Conservation (phyloP, 257 asterid species). For the Parsonsia alboflavescens region DNA sequence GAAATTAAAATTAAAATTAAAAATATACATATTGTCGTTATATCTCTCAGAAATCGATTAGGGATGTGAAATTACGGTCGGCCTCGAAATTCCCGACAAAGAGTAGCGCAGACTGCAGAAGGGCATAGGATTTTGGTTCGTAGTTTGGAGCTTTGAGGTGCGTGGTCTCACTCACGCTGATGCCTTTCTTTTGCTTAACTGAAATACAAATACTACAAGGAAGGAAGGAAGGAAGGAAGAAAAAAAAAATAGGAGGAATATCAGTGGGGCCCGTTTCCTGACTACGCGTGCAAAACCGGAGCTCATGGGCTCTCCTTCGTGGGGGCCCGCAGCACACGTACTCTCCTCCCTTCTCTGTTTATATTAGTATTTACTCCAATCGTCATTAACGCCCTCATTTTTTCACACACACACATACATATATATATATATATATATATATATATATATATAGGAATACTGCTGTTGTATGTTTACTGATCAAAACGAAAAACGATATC, state of each 20-base stretch:
- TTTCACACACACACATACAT: too few species aligned
- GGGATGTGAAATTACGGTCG: neutral
- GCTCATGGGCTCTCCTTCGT: conserved; percentile 24
- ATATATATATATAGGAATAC: too few species aligned
- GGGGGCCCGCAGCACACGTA: conserved; percentile 18
- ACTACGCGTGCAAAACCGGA: conserved; percentile 54
- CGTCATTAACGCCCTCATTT: conserved; percentile 32
- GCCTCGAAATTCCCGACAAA: conserved; percentile 28
- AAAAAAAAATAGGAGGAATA: neutral
- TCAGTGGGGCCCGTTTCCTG: conserved; percentile 39
- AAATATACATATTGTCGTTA: too few species aligned
- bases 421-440: too few species aligned
- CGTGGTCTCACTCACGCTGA: conserved; percentile 34
- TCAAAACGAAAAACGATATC: too few species aligned
- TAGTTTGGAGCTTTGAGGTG: conserved; percentile 8
- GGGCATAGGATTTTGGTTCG: neutral
- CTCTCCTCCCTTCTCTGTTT: conserved; percentile 14
- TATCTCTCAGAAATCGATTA: too few species aligned
- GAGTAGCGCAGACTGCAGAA: conserved; percentile 10
- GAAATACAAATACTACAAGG: neutral
- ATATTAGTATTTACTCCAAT: conserved; percentile 11
- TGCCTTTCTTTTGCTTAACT: neutral
- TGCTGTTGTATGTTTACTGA: too few species aligned
- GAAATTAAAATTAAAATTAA: too few species aligned
- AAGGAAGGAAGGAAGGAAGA: neutral